These are phyloP conservation scores for Candida patagonica DNA, from an alignment of 805 yeast genomes.

Conservation along the genomic window DNA sequence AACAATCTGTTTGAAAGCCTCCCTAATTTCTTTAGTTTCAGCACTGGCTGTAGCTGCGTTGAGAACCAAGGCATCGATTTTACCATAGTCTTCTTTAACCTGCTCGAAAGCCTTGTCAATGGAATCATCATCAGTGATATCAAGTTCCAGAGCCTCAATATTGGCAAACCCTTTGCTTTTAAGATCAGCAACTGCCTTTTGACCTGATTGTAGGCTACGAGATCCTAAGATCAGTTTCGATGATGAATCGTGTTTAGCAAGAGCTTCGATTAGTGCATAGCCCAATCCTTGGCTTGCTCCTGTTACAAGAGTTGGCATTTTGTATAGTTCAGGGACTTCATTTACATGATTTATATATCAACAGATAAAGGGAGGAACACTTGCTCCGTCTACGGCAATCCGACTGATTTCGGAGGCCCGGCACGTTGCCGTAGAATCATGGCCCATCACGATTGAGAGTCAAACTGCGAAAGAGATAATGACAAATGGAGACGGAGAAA, in stretches of 20 bases:
- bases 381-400: too few relatives aligned
- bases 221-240: conserved; percentile 1
- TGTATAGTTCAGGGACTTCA: too few relatives aligned
- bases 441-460: too few relatives aligned
- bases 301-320: conserved; percentile 3
- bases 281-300: conserved; percentile 3
- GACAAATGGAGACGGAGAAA: too few relatives aligned
- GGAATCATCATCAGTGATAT: not conserved
- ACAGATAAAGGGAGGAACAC: too few relatives aligned
- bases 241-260: not conserved
- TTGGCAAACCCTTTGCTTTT: not conserved
- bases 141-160: not conserved
- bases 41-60: conserved; percentile 1
- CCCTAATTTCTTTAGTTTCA: not conserved
- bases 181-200: not conserved
- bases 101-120: not conserved
- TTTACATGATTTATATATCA: too few relatives aligned
- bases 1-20: not conserved
- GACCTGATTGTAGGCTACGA: not conserved
- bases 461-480: too few relatives aligned
- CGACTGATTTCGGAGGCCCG: too few relatives aligned
- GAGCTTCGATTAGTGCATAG: not conserved
- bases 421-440: too few relatives aligned
- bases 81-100: not conserved
- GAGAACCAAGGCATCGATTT: conserved; percentile 2